Conservation (phyloP, 345 rosid genomes). For the Camelina sativa region DNA sequence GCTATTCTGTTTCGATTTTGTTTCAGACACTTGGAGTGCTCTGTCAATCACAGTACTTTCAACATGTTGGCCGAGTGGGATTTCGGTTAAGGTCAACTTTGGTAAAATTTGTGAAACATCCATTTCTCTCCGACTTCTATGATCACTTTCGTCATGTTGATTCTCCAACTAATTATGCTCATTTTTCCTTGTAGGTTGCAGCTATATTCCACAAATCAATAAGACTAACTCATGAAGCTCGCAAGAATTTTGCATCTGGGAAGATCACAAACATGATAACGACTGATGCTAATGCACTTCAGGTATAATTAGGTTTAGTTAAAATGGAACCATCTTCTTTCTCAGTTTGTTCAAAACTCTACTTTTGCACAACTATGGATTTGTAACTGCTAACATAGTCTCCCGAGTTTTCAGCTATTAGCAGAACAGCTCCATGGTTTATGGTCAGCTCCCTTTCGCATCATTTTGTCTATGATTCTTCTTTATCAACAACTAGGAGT, state of each 20-base stretch:
- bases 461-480: conserved; percentile 75
- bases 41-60: conserved; percentile 80
- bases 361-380: conserved; percentile 6
- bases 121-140: conserved; percentile 5
- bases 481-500: conserved; percentile 88
- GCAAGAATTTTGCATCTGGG: conserved; percentile 83
- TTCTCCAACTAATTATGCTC: conserved; percentile 29
- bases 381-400: conserved; percentile 24
- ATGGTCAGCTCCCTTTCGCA: conserved; percentile 99
- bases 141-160: conserved; percentile 21
- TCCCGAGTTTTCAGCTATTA: conserved; percentile 60
- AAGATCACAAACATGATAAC: conserved; percentile 95
- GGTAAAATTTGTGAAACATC: conserved; percentile 50
- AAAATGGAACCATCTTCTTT: not conserved
- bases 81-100: conserved; percentile 86
- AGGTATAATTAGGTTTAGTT: conserved; percentile 51
- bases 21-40: conserved; percentile 78
- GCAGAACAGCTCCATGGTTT: conserved; percentile 82
- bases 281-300: conserved; percentile 90
- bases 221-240: conserved; percentile 84
- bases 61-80: conserved; percentile 88
- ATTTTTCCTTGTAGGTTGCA: conserved; percentile 61
- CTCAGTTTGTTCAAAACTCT: not conserved
- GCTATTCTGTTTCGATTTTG: not conserved
- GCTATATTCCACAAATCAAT: conserved; percentile 89